These are phyloP conservation scores for Tetrastigma voinierianum DNA, from an alignment of 164 flowering plant genomes.

Conservation along the genomic window DNA sequence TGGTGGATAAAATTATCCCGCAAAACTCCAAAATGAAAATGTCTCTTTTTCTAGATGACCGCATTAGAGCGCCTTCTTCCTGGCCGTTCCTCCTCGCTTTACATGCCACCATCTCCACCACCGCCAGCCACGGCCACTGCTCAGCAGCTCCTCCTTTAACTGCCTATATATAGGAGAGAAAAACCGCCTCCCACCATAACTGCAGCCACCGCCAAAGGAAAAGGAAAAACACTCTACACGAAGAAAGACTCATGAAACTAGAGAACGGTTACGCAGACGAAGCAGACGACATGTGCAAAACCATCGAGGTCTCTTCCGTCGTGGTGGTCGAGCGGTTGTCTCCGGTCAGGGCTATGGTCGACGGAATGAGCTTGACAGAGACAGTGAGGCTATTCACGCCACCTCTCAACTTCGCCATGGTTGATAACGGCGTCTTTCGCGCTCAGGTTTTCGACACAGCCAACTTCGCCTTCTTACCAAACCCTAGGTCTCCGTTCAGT, in stretches of 20 bases:
- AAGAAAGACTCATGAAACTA: background rate
- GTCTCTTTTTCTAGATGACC: no score
- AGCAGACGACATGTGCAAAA: slow-evolving; percentile 3
- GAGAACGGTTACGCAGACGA: background rate
- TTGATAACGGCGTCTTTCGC: slow-evolving; percentile 79
- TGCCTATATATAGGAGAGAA: no score
- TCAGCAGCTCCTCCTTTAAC: no score
- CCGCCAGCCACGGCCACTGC: no score
- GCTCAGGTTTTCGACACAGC: slow-evolving; percentile 87
- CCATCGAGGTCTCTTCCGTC: slow-evolving; percentile 4
- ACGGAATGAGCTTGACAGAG: slow-evolving; percentile 18
- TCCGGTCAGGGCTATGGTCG: background rate
- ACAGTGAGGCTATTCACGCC: slow-evolving; percentile 43
- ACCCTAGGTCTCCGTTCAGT: slow-evolving; percentile 81
- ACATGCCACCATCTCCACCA: no score
- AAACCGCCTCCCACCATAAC: no score
- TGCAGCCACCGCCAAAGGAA: background rate
- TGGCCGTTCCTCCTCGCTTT: no score
- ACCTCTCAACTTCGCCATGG: slow-evolving; percentile 92
- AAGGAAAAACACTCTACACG: background rate
- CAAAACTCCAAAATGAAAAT: no score
- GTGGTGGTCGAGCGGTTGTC: slow-evolving; percentile 11
- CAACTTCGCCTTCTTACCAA: slow-evolving; percentile 76
- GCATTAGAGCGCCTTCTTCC: no score
- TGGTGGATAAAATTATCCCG: no score